Evolutionary conservation across 768 basidiomycete species (phyloP).

Genomic region (Lepiota brunneoincarnata): DNA sequence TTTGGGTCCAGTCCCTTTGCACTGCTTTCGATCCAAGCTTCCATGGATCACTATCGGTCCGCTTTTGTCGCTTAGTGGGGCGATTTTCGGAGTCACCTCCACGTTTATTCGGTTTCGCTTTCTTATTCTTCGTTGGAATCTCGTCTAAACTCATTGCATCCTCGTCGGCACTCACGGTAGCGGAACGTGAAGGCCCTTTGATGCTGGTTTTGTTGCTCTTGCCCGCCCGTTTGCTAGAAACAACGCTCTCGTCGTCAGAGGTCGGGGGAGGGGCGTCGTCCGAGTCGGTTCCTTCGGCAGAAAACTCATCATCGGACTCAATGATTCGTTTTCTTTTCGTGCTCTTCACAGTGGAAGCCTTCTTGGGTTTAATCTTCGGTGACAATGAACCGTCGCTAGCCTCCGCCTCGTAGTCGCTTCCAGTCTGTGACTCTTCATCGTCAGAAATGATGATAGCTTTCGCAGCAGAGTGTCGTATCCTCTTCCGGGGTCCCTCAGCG

Average conservation of each 20-base stretch:
- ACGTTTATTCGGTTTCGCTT: conserved; percentile 35
- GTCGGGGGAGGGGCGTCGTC: conserved; percentile 14
- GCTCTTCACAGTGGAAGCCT: conserved; percentile 14
- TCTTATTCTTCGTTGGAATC: conserved; percentile 23
- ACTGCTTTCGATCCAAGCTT: conserved; percentile 62
- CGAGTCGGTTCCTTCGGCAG: conserved; percentile 13
- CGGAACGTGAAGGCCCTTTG: conserved; percentile 22
- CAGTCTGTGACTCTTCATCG: conserved; percentile 33
- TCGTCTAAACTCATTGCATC: conserved; percentile 62
- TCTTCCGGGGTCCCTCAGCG: conserved; percentile 32
- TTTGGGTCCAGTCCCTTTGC: conserved; percentile 69
- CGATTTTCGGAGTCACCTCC: conserved; percentile 34
- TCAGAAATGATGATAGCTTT: conserved; percentile 52
- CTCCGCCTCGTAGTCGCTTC: conserved; percentile 28
- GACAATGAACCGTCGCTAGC: conserved; percentile 18
- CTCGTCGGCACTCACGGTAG: conserved; percentile 24
- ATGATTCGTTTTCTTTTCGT: conserved; percentile 10
- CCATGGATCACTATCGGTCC: conserved; percentile 74
- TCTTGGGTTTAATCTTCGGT: conserved; percentile 21
- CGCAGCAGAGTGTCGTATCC: conserved; percentile 36
- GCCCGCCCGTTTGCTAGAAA: background rate
- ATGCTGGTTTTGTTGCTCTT: conserved; percentile 17
- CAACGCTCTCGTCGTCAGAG: conserved; percentile 13
- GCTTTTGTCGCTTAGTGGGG: conserved; percentile 58
- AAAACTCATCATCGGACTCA: conserved; percentile 17